These are phyloP conservation scores for Citeromyces hawaiiensis DNA, from an alignment of 1,139 yeast genomes.

Conservation along the genomic window DNA sequence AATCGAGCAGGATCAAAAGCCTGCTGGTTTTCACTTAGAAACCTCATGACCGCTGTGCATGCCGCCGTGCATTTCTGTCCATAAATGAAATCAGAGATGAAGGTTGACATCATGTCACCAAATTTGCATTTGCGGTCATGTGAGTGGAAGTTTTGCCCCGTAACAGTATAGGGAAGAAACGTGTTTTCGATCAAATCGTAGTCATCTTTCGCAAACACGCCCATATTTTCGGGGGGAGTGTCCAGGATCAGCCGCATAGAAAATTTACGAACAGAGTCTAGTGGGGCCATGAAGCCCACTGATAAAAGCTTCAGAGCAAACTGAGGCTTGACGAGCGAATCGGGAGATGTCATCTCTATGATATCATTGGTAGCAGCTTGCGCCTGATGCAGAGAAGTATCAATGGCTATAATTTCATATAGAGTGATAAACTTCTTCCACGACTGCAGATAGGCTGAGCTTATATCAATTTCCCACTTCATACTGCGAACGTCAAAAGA, in stretches of 20 bases:
- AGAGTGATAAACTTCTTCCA: constrained; percentile 70
- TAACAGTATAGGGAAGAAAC: constrained; percentile 51
- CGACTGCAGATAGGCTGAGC: constrained; percentile 24
- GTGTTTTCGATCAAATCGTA: constrained; percentile 33
- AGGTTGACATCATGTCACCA: constrained; percentile 36
- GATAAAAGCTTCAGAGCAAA: constrained; percentile 70
- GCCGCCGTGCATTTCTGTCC: constrained; percentile 11
- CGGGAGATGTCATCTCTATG: constrained; percentile 35
- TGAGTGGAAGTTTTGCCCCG: constrained; percentile 46
- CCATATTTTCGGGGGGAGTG: constrained; percentile 32
- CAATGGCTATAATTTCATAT: constrained; percentile 72
- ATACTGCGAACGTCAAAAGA: constrained; percentile 30
- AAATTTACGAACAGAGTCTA: constrained; percentile 68
- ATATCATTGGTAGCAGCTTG: constrained; percentile 67
- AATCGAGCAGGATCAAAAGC: constrained; percentile 66
- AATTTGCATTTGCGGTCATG: constrained; percentile 34
- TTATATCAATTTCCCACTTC: constrained; percentile 26
- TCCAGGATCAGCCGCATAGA: constrained; percentile 43
- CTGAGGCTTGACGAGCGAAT: constrained; percentile 36
- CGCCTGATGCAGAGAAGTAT: constrained; percentile 78
- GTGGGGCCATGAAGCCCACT: constrained; percentile 65
- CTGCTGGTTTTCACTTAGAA: constrained; percentile 32
- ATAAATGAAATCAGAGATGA: constrained; percentile 21
- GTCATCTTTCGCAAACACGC: constrained; percentile 31
- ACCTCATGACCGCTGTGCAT: constrained; percentile 26